Conservation (phyloP, 2,329 filamentous ascomycete genomes). For the Aspergillus ochraceoroseus region DNA sequence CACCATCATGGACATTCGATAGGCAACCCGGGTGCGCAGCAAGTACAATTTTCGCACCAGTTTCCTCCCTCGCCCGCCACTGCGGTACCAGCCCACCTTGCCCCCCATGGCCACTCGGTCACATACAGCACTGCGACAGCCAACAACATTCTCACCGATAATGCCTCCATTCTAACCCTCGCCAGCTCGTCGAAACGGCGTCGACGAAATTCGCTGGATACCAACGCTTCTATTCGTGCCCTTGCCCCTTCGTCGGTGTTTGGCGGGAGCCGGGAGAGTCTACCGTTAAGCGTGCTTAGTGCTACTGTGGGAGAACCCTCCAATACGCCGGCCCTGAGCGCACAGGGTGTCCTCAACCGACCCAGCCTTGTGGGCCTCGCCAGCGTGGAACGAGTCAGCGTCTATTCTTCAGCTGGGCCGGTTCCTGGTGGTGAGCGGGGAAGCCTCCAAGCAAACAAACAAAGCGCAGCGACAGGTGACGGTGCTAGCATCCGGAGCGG, state of each 20-base stretch:
- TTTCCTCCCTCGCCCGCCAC: conserved; percentile 57
- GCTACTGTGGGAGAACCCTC: conserved; percentile 47
- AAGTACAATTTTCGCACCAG: conserved; percentile 56
- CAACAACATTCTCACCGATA: conserved; percentile 60
- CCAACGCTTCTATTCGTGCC: conserved; percentile 62
- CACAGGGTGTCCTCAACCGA: conserved; percentile 41
- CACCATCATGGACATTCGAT: conserved; percentile 34
- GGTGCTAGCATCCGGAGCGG: conserved; percentile 75
- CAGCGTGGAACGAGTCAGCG: conserved; percentile 56
- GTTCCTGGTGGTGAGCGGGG: conserved; percentile 68
- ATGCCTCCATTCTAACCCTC: conserved; percentile 61
- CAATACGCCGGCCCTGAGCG: conserved; percentile 40
- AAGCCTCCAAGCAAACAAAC: conserved; percentile 68
- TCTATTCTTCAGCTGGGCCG: conserved; percentile 72
- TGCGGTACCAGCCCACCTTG: conserved; percentile 57
- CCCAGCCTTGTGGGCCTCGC: conserved; percentile 52
- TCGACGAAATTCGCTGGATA: conserved; percentile 59
- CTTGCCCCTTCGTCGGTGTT: conserved; percentile 60
- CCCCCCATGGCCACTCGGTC: conserved; percentile 48
- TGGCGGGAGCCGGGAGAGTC: conserved; percentile 59
- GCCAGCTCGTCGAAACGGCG: conserved; percentile 61
- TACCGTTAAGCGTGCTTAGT: conserved; percentile 59
- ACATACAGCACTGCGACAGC: conserved; percentile 59
- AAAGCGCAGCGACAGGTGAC: conserved; percentile 51
- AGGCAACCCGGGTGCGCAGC: conserved; percentile 36